Evolutionary conservation across 306 rosid species (phyloP).

Genomic region (Sophora flavescens): DNA sequence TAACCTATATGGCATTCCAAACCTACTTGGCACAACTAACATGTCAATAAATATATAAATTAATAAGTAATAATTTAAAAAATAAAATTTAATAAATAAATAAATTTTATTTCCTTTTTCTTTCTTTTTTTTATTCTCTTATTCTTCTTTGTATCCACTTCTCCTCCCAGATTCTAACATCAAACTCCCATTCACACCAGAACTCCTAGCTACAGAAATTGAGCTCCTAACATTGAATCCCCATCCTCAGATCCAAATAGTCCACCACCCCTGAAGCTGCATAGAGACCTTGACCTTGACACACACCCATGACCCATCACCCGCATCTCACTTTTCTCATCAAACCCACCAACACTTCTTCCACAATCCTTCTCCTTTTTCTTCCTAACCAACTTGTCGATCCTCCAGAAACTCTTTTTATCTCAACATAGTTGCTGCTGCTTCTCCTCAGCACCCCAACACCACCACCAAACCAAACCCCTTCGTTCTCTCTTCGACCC

Average conservation of each 20-base stretch:
- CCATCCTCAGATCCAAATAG: constrained; percentile 89
- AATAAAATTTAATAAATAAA: too few species aligned
- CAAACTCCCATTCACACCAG: constrained; percentile 82
- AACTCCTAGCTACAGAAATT: constrained; percentile 91
- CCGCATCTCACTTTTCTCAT: constrained; percentile 77
- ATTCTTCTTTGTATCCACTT: constrained; percentile 94
- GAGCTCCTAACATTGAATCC: constrained; percentile 85
- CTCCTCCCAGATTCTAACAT: constrained; percentile 85
- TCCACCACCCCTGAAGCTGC: constrained; percentile 85
- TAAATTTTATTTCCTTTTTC: too few species aligned
- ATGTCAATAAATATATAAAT: too few species aligned
- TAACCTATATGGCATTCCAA: too few species aligned
- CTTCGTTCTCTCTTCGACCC: too few species aligned
- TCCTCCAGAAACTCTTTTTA: constrained; percentile 76
- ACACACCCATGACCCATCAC: constrained; percentile 68
- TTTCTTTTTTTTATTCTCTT: too few species aligned
- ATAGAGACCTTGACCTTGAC: constrained; percentile 89
- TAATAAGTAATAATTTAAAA: too few species aligned
- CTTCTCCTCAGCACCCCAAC: constrained; percentile 66
- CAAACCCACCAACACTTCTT: constrained; percentile 76
- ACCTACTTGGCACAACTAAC: too few species aligned
- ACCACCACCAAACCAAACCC: too few species aligned
- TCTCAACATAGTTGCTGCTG: constrained; percentile 79
- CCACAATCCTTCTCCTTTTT: constrained; percentile 73
- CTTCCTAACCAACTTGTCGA: constrained; percentile 79